Percentiles rank a stretch among this genome's conserved stretches.
Conservation (phyloP, 179 eudicot species). For the Carnegiea gigantea region DNA sequence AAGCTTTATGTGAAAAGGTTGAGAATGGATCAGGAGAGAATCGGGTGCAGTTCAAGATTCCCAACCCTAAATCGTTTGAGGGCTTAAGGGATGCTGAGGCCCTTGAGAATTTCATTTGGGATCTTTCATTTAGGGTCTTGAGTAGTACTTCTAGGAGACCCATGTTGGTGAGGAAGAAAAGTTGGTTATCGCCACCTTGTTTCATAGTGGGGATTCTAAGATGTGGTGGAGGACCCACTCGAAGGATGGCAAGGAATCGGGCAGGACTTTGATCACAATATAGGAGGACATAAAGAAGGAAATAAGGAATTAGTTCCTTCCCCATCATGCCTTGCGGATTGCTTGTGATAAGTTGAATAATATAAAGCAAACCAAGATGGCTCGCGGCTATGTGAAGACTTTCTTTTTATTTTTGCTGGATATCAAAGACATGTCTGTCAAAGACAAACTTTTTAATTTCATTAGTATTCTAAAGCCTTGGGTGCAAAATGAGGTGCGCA, state of each 20-base stretch:
- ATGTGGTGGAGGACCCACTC: background rate
- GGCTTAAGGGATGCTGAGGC: background rate
- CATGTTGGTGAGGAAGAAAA: background rate
- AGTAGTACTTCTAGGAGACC: background rate
- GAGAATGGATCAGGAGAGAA: too few species aligned
- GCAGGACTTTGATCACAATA: fast-evolving
- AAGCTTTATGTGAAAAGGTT: too few species aligned
- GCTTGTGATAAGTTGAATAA: too few species aligned
- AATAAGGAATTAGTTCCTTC: background rate
- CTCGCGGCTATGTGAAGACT: background rate
- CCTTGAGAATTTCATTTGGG: background rate
- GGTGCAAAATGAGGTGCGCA: background rate
- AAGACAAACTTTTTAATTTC: background rate
- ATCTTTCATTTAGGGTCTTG: background rate
- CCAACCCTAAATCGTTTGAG: background rate
- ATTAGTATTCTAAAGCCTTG: background rate
- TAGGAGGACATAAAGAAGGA: background rate
- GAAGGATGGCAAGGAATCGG: too few species aligned
- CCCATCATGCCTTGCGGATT: background rate
- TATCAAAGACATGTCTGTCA: background rate
- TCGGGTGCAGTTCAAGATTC: background rate
- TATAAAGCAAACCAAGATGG: too few species aligned
- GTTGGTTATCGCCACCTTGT: background rate
- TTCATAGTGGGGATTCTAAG: background rate
- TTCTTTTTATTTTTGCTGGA: background rate